phyloP scores from a whole-genome alignment of 208 protist genomes.

The Acanthamoeba triangularis region DNA sequence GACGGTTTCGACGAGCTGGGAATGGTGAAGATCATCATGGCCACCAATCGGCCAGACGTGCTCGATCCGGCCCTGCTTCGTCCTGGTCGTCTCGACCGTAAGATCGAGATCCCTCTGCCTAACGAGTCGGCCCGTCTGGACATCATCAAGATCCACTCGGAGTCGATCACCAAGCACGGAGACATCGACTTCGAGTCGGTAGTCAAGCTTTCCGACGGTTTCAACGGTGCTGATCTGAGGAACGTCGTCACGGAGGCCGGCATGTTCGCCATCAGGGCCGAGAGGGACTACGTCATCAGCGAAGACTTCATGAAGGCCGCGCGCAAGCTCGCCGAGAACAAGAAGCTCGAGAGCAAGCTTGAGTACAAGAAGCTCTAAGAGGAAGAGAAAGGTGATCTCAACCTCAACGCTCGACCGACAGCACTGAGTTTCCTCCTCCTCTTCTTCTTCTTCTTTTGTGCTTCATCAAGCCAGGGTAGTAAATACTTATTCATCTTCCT shows the following conservation, averaged over 20 bases:
- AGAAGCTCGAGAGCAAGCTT: conserved; percentile 98
- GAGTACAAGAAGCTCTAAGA: conserved; percentile 94
- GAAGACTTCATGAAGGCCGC: conserved; percentile 99
- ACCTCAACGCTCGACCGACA: background rate
- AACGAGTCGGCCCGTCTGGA: conserved; percentile 98
- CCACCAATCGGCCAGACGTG: conserved; percentile 98
- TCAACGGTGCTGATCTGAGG: conserved; percentile 99
- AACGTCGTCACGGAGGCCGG: conserved; percentile 99
- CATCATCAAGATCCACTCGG: conserved; percentile 98
- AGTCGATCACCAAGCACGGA: conserved; percentile 97
- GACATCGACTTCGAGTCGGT: conserved; percentile 99
- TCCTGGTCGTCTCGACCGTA: conserved; percentile 95
- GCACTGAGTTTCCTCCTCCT: no score
- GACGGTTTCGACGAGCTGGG: conserved; percentile 99
- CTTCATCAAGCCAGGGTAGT: background rate
- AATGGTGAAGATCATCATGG: conserved; percentile 99
- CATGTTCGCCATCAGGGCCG: conserved; percentile 98
- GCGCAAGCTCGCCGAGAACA: conserved; percentile 98
- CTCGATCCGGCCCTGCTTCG: conserved; percentile 98
- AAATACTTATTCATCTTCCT: background rate
- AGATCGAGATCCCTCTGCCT: conserved; percentile 98
- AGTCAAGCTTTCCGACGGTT: conserved; percentile 99
- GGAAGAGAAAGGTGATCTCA: background rate
- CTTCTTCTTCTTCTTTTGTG: background rate
- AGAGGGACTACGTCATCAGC: conserved; percentile 98